Base-by-base conservation (phyloP, 371 early-diverging fungal genomes). In the Gilbertella persicaria region DNA sequence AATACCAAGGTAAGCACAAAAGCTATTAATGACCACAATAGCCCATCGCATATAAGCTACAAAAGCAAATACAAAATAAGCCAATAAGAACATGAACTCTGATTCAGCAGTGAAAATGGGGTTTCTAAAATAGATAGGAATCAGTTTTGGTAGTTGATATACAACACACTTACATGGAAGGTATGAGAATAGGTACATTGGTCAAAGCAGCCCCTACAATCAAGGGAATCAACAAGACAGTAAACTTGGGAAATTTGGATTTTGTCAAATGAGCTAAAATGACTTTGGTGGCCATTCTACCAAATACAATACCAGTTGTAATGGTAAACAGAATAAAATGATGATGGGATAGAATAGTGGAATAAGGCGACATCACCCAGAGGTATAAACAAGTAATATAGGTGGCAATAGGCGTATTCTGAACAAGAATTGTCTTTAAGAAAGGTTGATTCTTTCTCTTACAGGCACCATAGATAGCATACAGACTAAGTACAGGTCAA, bases 11-110 rank as follows among this genome's bases (percentile, higher is more conserved):
- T 83, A 86, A 21, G 80, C 79, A 69, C 95, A 95, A 73, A 96
- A 93, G 55, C 87, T 84, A 51, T 90, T 82, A 54, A 95, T 93
- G 55, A 96, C 93, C 16, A 88, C 71, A 43, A 84, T 50, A 23
- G 93, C 92, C 94, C 94, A 95, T 73, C 90, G 86, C 55, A 82
- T 42, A 66, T 96, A 96, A 21, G 89, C 92, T 16, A 88, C 55
- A 16, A 80, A 58, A 26, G 87, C 87, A 71, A 91, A 91, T 38
- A 69, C 52, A 47, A 90, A 88, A 62, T 85, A 88, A 30, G 62
- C 79, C 49, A 79, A 76, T 30, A 96, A 67, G 65, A 84, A 96
- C 48, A 74, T 26, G 47, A 84, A 79, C 72, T 96, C 96, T 21
- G 67, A 55, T 26, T 68, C 59, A 14, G 85, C 65, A n/a, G 83